Evolutionary conservation across 495 filamentous ascomycete species (phyloP), one percentile per base, ranked within the genome.

Genomic region (Aspergillus incahuasiensis): DNA sequence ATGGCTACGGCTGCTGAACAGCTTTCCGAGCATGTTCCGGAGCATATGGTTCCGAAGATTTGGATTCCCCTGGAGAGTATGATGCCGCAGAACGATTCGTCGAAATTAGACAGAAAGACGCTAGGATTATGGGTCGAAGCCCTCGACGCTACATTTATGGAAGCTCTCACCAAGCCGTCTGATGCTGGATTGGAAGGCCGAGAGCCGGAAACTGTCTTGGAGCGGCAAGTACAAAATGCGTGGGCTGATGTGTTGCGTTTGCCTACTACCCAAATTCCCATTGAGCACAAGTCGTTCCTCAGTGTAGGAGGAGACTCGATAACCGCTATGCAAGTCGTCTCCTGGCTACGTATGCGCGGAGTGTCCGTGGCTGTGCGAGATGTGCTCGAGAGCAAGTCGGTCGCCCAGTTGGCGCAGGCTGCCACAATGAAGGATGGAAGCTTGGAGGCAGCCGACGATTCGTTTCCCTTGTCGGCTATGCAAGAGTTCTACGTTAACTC

Each of bases 241-340:
- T 69, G 64, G 62, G 60, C 57, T 25, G 34, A 59, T 7, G 56
- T 67, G 2, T 49, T 71, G 18, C 52, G 57, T 19, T 49, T 69
- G 15, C 56, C 59, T 1, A 16, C 51, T 6, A 44, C 22, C 15
- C 43, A 66, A 15, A 58, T 69, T 15, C 32, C 53, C 5, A 16
- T 59, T 1, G 55, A 64, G 11, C 43, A 51, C 9, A 55, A 55
- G 24, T 63, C 64, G 1, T 71, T 71, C 63, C 53, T 69, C 2
- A 54, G 54, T 0, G 44, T 70, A 5, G 69, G 69, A 8, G 69
- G 69, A 21, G 69, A 72, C 39, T 72, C 81, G 5, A 79, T 86
- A 43, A 70, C 73, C 6, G 81, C 82, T 11, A 86, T 86, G 78
- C 79, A 79, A 66, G 59, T 85, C 6, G 78, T 63, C 5, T 65